Conservation (phyloP, 148 eudicot genomes). For the Diospyros kaki region DNA sequence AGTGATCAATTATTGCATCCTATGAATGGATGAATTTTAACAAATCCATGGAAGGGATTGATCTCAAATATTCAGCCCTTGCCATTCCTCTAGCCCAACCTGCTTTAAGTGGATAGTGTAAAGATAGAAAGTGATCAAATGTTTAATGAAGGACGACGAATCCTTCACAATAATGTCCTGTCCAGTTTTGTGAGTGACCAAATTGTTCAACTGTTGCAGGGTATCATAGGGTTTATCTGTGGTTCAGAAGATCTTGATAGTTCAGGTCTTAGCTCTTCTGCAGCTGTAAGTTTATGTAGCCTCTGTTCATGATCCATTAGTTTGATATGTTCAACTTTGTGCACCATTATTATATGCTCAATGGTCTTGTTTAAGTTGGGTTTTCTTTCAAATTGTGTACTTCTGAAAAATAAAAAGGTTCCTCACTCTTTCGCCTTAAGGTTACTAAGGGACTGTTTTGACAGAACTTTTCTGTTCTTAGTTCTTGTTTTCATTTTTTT, state of each 20-base stretch:
- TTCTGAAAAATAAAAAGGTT: too few species aligned
- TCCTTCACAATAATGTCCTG: background rate
- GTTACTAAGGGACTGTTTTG: too few species aligned
- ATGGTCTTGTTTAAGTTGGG: background rate
- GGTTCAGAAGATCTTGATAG: constrained; percentile 90
- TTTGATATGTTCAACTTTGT: background rate
- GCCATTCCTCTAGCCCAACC: background rate
- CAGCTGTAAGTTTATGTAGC: constrained; percentile 75
- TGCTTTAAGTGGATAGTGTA: background rate
- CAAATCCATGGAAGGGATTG: background rate
- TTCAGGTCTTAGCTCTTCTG: constrained; percentile 99
- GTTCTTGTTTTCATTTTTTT: too few species aligned
- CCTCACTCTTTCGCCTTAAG: too few species aligned
- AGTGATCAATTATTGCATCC: background rate
- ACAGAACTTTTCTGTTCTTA: too few species aligned
- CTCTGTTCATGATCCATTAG: constrained; percentile 9
- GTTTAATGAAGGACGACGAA: background rate
- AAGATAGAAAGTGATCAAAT: background rate
- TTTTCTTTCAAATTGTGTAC: too few species aligned
- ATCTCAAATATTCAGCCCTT: background rate
- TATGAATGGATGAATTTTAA: background rate
- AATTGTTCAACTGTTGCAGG: constrained; percentile 45
- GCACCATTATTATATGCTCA: background rate
- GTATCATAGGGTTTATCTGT: constrained; percentile 69
- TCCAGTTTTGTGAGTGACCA: background rate